Percentiles rank a stretch among this genome's conserved stretches.
phyloP scores from a whole-genome alignment of 2,329 filamentous ascomycete species.

The Beauveria asiatica region DNA sequence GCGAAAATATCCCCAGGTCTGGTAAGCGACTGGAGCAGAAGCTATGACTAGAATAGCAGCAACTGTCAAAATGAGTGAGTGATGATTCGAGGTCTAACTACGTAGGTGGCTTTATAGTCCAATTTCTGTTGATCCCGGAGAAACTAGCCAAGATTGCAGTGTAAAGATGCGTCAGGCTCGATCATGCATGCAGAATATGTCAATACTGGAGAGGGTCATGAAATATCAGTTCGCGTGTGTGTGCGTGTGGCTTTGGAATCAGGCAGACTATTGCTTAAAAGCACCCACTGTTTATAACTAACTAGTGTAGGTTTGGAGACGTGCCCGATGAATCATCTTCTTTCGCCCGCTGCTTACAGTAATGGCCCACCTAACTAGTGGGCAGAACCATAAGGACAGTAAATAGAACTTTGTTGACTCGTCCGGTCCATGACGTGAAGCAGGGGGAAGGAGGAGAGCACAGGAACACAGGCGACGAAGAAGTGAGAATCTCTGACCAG shows the following conservation, averaged over 20 bases:
- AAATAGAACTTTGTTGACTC: slow-evolving; percentile 6
- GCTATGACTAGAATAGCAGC: no score
- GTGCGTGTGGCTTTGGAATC: slow-evolving; percentile 1
- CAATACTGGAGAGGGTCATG: background rate
- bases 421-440: slow-evolving; percentile 1
- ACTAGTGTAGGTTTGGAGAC: background rate
- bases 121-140: no score
- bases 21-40: no score
- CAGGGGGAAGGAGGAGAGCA: background rate
- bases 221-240: background rate
- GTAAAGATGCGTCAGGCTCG: background rate
- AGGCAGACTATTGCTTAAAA: background rate
- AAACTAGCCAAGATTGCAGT: background rate
- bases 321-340: slow-evolving; percentile 7
- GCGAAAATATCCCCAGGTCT: no score
- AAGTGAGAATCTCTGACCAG: background rate
- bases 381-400: background rate
- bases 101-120: no score
- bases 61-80: no score
- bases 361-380: background rate
- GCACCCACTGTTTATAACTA: background rate
- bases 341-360: background rate
- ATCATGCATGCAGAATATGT: background rate
- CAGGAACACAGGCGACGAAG: background rate
- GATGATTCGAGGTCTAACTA: no score